Base-by-base conservation (phyloP, 2,329 filamentous ascomycete species). In the Xylariaceae sp. region DNA sequence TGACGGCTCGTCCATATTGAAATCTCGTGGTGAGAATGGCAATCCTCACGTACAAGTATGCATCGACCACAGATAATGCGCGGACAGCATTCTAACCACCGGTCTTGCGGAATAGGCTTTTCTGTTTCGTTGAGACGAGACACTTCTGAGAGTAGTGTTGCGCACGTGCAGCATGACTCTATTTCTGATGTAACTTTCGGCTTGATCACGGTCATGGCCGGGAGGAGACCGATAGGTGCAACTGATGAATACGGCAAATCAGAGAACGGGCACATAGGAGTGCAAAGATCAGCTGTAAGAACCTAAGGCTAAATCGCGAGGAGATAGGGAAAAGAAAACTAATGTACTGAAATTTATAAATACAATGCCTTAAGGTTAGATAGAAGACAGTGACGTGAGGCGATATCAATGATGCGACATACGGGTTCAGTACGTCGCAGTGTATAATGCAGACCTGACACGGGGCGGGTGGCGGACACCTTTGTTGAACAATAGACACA, bases 11-110 rank as follows among this genome's bases (percentile, higher is more conserved):
- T 21, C 23, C 3, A 10, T 11, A 10, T 18, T n/a, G 11, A 6
- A 27, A 6, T 39, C 16, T 39, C 8, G 29, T n/a, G 23, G 51
- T 48, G 13, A 36, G 8, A 37, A 48, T 4, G n/a, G 32, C 24
- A 37, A 43, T 32, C 36, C 29, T 6, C 16, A 73, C 79, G 41
- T 69, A 84, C 86, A 67, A 82, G 74, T 63, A 90, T 81, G 72
- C 89, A 93, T 56, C 76, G 77, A 13, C 84, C 83, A 72, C 89
- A 94, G 65, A 93, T 88, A 32, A 84, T 76, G 48, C 89, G 81
- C 37, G 75, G 76, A 70, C 89, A 93, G 70, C 90, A 93, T 27
- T 80, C 78, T 24, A 91, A 76, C 56, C 79, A 75, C 45, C 87
- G 81, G 65, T 87, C 81, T 41, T 79, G 75, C 21, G 81, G 77